phyloP scores from a whole-genome alignment of 805 yeast genomes.

The Candida broadrunensis region DNA sequence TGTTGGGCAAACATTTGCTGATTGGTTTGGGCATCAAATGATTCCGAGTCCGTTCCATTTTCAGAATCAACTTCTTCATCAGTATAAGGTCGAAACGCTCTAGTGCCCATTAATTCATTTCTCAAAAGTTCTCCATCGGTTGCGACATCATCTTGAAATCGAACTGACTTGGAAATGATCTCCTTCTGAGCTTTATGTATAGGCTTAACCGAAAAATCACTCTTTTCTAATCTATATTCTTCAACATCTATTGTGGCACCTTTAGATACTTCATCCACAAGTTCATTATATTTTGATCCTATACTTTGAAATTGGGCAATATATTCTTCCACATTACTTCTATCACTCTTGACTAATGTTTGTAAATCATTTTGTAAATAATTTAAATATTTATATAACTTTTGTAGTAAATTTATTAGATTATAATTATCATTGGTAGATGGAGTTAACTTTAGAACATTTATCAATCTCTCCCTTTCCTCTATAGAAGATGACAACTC shows the following conservation, averaged over 20 bases:
- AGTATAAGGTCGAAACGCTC: slow-evolving; percentile 31
- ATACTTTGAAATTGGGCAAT: slow-evolving; percentile 7
- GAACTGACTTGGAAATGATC: slow-evolving; percentile 24
- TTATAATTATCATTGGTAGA: slow-evolving; percentile 38
- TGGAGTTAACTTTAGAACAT: slow-evolving; percentile 31
- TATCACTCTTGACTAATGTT: slow-evolving; percentile 1
- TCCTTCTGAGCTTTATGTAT: too few species aligned
- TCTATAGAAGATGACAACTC: slow-evolving; percentile 25
- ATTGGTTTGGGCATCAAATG: slow-evolving; percentile 27
- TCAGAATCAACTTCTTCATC: slow-evolving; percentile 21
- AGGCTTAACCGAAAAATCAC: background rate
- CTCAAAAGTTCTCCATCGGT: slow-evolving; percentile 19
- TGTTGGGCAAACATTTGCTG: slow-evolving; percentile 42
- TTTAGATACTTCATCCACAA: slow-evolving; percentile 13
- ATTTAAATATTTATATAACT: slow-evolving; percentile 22
- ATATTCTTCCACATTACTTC: slow-evolving; percentile 4
- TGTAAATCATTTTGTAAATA: slow-evolving; percentile 27
- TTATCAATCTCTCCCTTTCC: slow-evolving; percentile 29
- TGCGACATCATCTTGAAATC: slow-evolving; percentile 34
- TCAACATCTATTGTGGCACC: slow-evolving; percentile 28
- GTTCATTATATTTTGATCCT: slow-evolving; percentile 14
- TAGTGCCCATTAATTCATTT: slow-evolving; percentile 34
- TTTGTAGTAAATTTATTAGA: slow-evolving; percentile 24
- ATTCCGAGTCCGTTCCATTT: slow-evolving; percentile 12
- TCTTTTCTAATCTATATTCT: slow-evolving; percentile 23